Percentiles rank a stretch among this genome's conserved stretches.
These are phyloP conservation scores for Syzygium oleosum DNA, from an alignment of 345 rosid species.

Conservation along the genomic window DNA sequence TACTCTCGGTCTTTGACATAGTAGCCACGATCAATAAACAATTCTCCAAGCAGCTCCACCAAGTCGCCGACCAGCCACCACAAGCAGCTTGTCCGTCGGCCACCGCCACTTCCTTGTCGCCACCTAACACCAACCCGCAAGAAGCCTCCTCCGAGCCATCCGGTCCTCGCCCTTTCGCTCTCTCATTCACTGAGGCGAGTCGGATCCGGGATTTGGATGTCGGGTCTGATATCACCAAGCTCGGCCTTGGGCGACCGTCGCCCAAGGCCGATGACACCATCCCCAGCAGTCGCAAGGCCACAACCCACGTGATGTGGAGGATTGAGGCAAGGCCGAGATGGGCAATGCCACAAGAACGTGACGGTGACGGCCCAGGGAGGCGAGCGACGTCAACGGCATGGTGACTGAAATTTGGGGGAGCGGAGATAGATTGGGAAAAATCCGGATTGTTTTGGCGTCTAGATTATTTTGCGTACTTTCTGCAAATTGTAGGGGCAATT, in stretches of 20 bases:
- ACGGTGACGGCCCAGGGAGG: background rate
- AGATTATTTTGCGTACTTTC: background rate
- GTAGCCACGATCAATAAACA: too few relatives aligned
- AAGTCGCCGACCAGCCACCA: too few relatives aligned
- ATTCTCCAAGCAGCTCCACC: too few relatives aligned
- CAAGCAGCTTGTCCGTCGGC: too few relatives aligned
- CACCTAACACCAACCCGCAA: too few relatives aligned
- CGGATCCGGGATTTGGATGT: background rate
- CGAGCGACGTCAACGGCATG: background rate
- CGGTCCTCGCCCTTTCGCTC: background rate
- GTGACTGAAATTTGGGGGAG: background rate
- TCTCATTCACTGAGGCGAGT: background rate
- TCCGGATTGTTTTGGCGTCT: background rate
- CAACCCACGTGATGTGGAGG: background rate
- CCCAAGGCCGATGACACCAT: background rate
- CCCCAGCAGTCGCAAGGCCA: background rate
- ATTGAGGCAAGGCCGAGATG: background rate
- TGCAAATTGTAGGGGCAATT: background rate
- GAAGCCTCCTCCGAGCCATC: background rate
- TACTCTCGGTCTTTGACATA: too few relatives aligned
- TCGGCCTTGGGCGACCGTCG: background rate
- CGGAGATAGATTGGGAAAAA: background rate
- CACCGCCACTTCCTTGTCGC: too few relatives aligned
- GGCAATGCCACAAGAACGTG: background rate
- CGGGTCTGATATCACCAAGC: too few relatives aligned